These are phyloP conservation scores for Cephaloascus fragrans DNA, from an alignment of 805 yeast genomes.

Conservation along the genomic window DNA sequence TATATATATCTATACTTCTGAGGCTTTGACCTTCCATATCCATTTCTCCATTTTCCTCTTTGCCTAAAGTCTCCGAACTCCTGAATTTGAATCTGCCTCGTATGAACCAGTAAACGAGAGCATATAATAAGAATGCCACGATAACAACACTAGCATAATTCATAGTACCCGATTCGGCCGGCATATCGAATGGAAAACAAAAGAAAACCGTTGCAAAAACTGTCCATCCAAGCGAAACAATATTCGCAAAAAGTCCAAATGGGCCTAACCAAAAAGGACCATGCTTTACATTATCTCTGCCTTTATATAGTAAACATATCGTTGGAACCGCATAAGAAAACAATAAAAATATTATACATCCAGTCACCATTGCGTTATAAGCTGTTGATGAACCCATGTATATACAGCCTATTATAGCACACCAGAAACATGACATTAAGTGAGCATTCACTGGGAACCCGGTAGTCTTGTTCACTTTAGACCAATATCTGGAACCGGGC, in stretches of 20 bases:
- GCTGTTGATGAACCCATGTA: slow-evolving; percentile 27
- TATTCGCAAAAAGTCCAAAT: slow-evolving; percentile 21
- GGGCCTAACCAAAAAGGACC: slow-evolving; percentile 33
- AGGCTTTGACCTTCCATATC: too few relatives aligned
- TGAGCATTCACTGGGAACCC: slow-evolving; percentile 31
- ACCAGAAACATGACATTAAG: slow-evolving; percentile 20
- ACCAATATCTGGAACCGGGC: slow-evolving; percentile 27
- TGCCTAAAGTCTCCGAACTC: too few relatives aligned
- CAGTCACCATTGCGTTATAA: slow-evolving; percentile 23
- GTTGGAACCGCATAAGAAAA: slow-evolving; percentile 23
- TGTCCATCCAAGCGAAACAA: slow-evolving; percentile 21
- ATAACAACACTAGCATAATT: neutral
- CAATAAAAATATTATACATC: slow-evolving; percentile 27
- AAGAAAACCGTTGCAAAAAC: slow-evolving; percentile 26
- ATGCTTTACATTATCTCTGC: slow-evolving; percentile 25
- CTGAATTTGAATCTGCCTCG: too few relatives aligned
- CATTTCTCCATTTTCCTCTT: too few relatives aligned
- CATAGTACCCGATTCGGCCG: neutral
- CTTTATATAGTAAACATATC: slow-evolving; percentile 21
- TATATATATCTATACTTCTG: too few relatives aligned
- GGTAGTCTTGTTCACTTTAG: slow-evolving; percentile 24
- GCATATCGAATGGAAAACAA: slow-evolving; percentile 21
- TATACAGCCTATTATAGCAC: slow-evolving; percentile 25
- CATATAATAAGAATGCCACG: neutral
- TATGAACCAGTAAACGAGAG: neutral